Conservation (phyloP, 805 yeast species). For the Ogataea zsoltii region DNA sequence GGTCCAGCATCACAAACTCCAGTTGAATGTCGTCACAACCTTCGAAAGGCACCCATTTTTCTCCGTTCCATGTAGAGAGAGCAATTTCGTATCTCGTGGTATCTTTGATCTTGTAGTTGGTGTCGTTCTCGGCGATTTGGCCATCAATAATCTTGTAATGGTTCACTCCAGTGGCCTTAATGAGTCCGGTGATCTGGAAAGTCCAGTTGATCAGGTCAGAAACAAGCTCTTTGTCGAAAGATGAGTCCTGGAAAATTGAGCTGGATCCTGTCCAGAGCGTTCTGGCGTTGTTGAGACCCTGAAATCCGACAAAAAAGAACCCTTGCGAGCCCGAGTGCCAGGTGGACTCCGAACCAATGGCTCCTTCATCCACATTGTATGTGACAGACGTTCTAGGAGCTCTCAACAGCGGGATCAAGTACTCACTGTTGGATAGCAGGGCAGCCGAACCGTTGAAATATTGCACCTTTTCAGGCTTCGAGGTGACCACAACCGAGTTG, state of each 20-base stretch:
- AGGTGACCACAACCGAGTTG: conserved; percentile 30
- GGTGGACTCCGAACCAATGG: conserved; percentile 39
- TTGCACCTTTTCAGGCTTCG: conserved; percentile 7
- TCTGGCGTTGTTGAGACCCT: conserved; percentile 77
- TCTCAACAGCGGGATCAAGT: conserved; percentile 65
- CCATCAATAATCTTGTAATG: conserved; percentile 52
- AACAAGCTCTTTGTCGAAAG: conserved; percentile 40
- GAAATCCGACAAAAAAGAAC: conserved; percentile 72
- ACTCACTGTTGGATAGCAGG: conserved; percentile 65
- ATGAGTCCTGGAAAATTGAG: conserved; percentile 47
- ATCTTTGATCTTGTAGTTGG: conserved; percentile 72
- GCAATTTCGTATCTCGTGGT: conserved; percentile 56
- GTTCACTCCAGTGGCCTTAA: conserved; percentile 52
- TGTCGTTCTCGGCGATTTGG: conserved; percentile 35
- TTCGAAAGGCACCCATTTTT: conserved; percentile 68
- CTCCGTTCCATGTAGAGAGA: conserved; percentile 46
- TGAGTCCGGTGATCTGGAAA: conserved; percentile 65
- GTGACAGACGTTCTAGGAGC: conserved; percentile 69
- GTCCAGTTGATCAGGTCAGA: conserved; percentile 64
- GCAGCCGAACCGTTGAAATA: conserved; percentile 62
- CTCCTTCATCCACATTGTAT: conserved; percentile 44
- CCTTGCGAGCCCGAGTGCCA: conserved; percentile 88
- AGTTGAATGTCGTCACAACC: conserved; percentile 67
- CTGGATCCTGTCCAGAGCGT: conserved; percentile 78
- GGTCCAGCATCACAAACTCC: conserved; percentile 88